Percentiles rank a stretch among this genome's conserved stretches.
These are phyloP conservation scores for Irpex lacteus DNA, from an alignment of 1,284 basidiomycete genomes.

Conservation along the genomic window DNA sequence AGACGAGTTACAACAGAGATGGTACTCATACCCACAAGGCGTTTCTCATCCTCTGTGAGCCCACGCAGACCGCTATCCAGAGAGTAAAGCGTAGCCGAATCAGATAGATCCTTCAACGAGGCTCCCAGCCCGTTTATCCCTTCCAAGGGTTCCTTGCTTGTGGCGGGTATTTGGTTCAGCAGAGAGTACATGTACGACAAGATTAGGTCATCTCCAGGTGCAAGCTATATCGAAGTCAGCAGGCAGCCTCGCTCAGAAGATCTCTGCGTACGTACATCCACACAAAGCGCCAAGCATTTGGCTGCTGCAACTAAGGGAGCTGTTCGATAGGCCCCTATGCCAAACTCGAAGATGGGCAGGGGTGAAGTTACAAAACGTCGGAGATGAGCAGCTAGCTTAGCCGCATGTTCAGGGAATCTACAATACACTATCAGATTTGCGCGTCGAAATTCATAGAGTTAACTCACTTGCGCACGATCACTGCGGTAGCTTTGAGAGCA, in stretches of 20 bases:
- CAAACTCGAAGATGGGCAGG: slow-evolving; percentile 83
- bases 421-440: not conserved
- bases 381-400: slow-evolving; percentile 76
- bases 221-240: slow-evolving; percentile 45
- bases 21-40: slow-evolving; percentile 84
- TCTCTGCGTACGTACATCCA: slow-evolving; percentile 53
- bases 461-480: slow-evolving; percentile 78
- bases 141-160: slow-evolving; percentile 72
- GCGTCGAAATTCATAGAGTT: not conserved
- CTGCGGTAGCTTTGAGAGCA: slow-evolving; percentile 77
- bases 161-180: slow-evolving; percentile 85
- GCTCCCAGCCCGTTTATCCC: slow-evolving; percentile 42
- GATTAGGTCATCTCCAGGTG: slow-evolving; percentile 86
- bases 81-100: slow-evolving; percentile 48
- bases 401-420: slow-evolving; percentile 81
- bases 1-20: slow-evolving; percentile 86
- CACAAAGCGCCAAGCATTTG: slow-evolving; percentile 86
- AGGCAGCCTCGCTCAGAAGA: not conserved
- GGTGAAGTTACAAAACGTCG: slow-evolving; percentile 89
- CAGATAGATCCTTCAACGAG: slow-evolving; percentile 31
- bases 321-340: slow-evolving; percentile 67
- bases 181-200: slow-evolving; percentile 97
- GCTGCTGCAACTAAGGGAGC: slow-evolving; percentile 83
- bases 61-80: slow-evolving; percentile 60
- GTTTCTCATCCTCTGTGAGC: slow-evolving; percentile 81